A percentile compares a stretch with the other conserved stretches of the same genome.
Conservation (phyloP, 441 rosid species). For the Aquilaria agallochum region DNA sequence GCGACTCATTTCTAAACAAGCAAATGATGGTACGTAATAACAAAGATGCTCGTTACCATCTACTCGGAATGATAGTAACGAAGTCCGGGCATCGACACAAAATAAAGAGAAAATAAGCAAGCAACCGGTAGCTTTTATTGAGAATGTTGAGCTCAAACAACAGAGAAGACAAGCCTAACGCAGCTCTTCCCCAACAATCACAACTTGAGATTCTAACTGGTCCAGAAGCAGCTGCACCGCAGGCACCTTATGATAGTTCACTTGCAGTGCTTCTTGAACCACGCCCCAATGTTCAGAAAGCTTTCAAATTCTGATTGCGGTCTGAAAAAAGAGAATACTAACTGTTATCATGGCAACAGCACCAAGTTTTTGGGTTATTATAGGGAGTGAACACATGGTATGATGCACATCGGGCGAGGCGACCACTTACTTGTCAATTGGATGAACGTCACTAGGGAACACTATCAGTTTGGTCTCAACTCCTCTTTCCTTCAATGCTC, state of each 20-base stretch:
- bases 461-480: conserved; percentile 65
- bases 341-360: conserved; percentile 10
- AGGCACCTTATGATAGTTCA: not conserved
- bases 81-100: too few relatives aligned
- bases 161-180: too few relatives aligned
- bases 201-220: not conserved
- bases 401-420: not conserved
- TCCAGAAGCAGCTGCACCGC: too few relatives aligned
- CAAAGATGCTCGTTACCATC: too few relatives aligned
- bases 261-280: conserved; percentile 80
- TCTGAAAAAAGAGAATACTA: conserved; percentile 39
- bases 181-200: not conserved
- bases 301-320: conserved; percentile 86
- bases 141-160: too few relatives aligned
- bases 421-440: conserved; percentile 50
- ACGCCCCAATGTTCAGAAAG: conserved; percentile 74
- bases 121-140: too few relatives aligned
- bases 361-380: not conserved
- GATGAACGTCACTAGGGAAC: conserved; percentile 77
- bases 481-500: conserved; percentile 83
- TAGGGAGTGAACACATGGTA: not conserved
- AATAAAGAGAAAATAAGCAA: too few relatives aligned
- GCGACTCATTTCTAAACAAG: too few relatives aligned
- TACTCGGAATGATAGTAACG: too few relatives aligned
- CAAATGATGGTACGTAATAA: too few relatives aligned